Percentiles rank a stretch among this genome's conserved stretches.
Conservation (phyloP, 805 yeast genomes). For the Sungouiozyma ichnusensis region DNA sequence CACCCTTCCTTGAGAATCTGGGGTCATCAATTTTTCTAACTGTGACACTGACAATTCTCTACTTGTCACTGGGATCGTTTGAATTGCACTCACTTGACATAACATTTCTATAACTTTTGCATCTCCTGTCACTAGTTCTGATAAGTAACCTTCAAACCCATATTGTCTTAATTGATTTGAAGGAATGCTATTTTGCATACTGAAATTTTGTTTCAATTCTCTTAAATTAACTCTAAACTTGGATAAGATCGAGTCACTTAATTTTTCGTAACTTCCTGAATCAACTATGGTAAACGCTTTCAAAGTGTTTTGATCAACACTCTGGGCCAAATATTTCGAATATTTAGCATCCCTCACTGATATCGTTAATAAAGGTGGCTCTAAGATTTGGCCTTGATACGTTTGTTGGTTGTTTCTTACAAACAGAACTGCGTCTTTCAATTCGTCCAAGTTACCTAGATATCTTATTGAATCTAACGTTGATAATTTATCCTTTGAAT, state of each 20-base stretch:
- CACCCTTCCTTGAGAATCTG: constrained; percentile 31
- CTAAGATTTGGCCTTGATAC: constrained; percentile 40
- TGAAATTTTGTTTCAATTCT: constrained; percentile 26
- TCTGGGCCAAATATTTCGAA: constrained; percentile 48
- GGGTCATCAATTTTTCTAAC: constrained; percentile 29
- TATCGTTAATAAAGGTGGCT: constrained; percentile 66
- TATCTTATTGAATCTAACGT: constrained; percentile 30
- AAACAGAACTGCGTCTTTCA: constrained; percentile 25
- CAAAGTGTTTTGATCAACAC: constrained; percentile 43
- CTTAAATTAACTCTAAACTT: constrained; percentile 47
- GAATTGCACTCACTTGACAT: constrained; percentile 41
- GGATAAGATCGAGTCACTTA: constrained; percentile 36
- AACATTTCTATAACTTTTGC: constrained; percentile 60
- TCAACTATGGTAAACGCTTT: constrained; percentile 55
- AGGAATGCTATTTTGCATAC: constrained; percentile 11
- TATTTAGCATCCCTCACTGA: constrained; percentile 39
- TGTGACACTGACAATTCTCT: constrained; percentile 35
- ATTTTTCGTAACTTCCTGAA: constrained; percentile 37
- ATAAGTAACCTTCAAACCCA: constrained; percentile 76
- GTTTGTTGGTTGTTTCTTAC: constrained; percentile 29
- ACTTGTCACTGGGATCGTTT: constrained; percentile 53
- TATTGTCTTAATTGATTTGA: constrained; percentile 30
- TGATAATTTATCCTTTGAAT: constrained; percentile 42
- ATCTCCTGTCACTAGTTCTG: constrained; percentile 70
- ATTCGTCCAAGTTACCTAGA: constrained; percentile 22